Conservation (phyloP, 2,329 filamentous ascomycete species). For the Clonostachys chloroleuca region DNA sequence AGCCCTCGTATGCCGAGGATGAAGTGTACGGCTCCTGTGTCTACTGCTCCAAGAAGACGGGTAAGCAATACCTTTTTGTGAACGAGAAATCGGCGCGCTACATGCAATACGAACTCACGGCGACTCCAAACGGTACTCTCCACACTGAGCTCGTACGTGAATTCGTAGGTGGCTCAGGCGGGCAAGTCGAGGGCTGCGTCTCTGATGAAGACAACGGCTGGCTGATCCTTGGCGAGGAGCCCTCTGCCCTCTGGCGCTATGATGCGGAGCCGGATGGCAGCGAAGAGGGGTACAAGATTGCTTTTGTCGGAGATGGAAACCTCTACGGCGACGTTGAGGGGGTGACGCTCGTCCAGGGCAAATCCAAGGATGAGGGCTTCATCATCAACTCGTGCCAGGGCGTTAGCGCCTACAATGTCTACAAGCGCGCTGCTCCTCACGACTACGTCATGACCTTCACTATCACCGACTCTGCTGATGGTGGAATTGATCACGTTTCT, state of each 20-base stretch:
- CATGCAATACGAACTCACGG: slow-evolving; percentile 44
- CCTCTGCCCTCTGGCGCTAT: slow-evolving; percentile 46
- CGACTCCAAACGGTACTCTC: slow-evolving; percentile 31
- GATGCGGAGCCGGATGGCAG: slow-evolving; percentile 39
- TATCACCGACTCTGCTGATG: slow-evolving; percentile 31
- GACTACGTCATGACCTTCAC: slow-evolving; percentile 44
- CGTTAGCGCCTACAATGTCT: slow-evolving; percentile 47
- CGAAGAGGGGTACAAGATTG: slow-evolving; percentile 25
- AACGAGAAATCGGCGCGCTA: slow-evolving; percentile 50
- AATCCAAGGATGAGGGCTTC: slow-evolving; percentile 36
- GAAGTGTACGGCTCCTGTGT: slow-evolving; percentile 47
- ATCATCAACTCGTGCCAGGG: slow-evolving; percentile 48
- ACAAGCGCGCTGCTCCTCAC: slow-evolving; percentile 41
- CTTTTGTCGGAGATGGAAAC: slow-evolving; percentile 37
- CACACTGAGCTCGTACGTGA: slow-evolving; percentile 41
- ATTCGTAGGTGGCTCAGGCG: slow-evolving; percentile 43
- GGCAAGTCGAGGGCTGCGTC: slow-evolving; percentile 51
- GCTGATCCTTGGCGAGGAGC: slow-evolving; percentile 47
- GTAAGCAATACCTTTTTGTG: slow-evolving; percentile 48
- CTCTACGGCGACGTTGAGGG: slow-evolving; percentile 51
- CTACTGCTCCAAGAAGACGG: slow-evolving; percentile 39
- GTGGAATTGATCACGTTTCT: slow-evolving; percentile 40
- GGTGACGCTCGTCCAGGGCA: slow-evolving; percentile 42
- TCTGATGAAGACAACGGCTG: slow-evolving; percentile 44
- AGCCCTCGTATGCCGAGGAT: slow-evolving; percentile 38